A percentile compares a stretch with the other conserved stretches of the same genome.
These are phyloP conservation scores for Phyllosticta citribraziliensis DNA, from an alignment of 2,329 filamentous ascomycete genomes.

Conservation along the genomic window DNA sequence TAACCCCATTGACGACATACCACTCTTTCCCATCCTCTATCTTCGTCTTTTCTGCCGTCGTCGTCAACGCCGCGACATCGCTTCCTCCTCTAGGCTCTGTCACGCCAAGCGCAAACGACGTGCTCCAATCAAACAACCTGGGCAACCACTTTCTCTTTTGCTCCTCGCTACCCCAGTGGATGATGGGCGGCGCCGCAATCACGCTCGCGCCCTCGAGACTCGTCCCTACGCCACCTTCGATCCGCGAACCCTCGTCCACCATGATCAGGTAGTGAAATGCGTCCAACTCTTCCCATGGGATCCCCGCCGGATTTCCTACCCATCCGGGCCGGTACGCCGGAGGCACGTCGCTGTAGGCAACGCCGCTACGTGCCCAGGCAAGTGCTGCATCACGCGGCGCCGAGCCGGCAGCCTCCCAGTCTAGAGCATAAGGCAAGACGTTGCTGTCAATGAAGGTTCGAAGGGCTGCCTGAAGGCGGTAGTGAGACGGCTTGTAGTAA, in stretches of 20 bases:
- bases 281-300: conserved; percentile 27
- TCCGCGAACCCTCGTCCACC: conserved; percentile 45
- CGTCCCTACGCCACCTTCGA: conserved; percentile 49
- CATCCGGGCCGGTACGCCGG: conserved; percentile 32
- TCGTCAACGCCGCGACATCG: conserved; percentile 54
- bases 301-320: conserved; percentile 28
- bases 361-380: conserved; percentile 32
- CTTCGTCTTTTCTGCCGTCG: conserved; percentile 63
- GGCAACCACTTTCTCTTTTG: conserved; percentile 52
- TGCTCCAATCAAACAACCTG: conserved; percentile 47
- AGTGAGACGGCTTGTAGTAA: conserved; percentile 56
- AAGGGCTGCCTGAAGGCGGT: conserved; percentile 45
- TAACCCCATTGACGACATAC: conserved; percentile 57
- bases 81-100: conserved; percentile 54
- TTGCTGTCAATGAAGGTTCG: conserved; percentile 51
- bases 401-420: conserved; percentile 49
- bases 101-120: conserved; percentile 54
- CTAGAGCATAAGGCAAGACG: conserved; percentile 48
- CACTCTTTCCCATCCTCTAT: conserved; percentile 62
- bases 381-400: conserved; percentile 37
- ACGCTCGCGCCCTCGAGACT: conserved; percentile 49
- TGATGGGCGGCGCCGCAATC: conserved; percentile 55
- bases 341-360: conserved; percentile 35
- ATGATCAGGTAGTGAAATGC: conserved; percentile 39
- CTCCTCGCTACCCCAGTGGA: conserved; percentile 50